Base-by-base conservation (phyloP, 2,329 filamentous ascomycete genomes). In the Endothia cerciana region DNA sequence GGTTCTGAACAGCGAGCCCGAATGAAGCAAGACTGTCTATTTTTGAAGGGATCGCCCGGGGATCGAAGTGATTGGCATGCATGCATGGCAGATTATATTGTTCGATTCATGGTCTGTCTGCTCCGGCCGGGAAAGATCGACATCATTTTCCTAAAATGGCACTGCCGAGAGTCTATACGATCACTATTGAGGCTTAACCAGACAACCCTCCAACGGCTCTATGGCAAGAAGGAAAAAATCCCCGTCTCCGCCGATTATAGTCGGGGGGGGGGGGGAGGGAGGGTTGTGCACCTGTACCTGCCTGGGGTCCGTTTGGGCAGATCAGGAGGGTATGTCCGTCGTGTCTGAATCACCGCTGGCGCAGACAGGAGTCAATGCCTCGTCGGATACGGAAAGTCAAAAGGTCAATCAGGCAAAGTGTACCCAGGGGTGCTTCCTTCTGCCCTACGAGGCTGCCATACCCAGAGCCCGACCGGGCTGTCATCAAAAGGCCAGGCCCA, bases 131-230 rank as follows among this genome's bases (percentile, higher is more conserved):
- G 22, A 15, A 51, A 15, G 25, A 28, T 51, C 22, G 22, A 22
- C 45, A 47, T 47, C 45, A 47, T 47, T 47, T 47, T 47, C 45
- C 45, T 25, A 47, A 47, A n/a, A 47, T 47, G 45, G n/a, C n/a
- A 47, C 13, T 10, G 22, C 45, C 45, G 45, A 47, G 45, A 2
- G 2, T 47, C n/a, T 22, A 47, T 47, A 47, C 45, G n/a, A n/a
- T 22, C 19, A 41, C 1, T 25, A 47, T 22, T 1, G n/a, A n/a
- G n/a, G n/a, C n/a, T n/a, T n/a, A n/a, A n/a, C n/a, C n/a, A n/a
- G n/a, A n/a, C n/a, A n/a, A n/a, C n/a, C n/a, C n/a, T n/a, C n/a
- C n/a, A n/a, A n/a, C n/a, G n/a, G n/a, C n/a, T n/a, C n/a, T n/a
- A n/a, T n/a, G n/a, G n/a, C n/a, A n/a, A n/a, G n/a, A n/a, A n/a